A percentile compares a stretch with the other conserved stretches of the same genome.
Evolutionary conservation across 805 yeast genomes (phyloP).

Genomic region (Spathaspora passalidarum): DNA sequence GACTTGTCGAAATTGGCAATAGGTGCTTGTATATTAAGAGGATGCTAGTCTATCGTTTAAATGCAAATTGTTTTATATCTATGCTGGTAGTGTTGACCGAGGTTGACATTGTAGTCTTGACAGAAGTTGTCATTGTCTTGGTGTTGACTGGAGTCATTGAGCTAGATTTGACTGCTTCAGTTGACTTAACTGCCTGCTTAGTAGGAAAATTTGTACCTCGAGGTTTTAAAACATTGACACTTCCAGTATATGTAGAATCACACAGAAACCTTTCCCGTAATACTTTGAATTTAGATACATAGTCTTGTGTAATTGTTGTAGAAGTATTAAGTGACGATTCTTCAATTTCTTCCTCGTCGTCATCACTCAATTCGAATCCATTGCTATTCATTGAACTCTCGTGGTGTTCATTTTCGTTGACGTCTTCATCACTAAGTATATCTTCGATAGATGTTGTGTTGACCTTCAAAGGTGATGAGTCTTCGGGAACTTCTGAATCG

Average conservation of each 20-base stretch:
- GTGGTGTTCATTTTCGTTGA: slow-evolving; percentile 5
- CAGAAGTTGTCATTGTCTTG: too few species aligned
- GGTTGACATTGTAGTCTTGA: background rate
- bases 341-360: slow-evolving; percentile 36
- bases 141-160: too few species aligned
- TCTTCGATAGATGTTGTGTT: slow-evolving; percentile 1
- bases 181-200: too few species aligned
- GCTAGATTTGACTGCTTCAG: too few species aligned
- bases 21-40: slow-evolving; percentile 49
- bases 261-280: slow-evolving; percentile 12
- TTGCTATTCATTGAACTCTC: background rate
- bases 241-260: slow-evolving; percentile 1
- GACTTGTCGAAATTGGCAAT: slow-evolving; percentile 41
- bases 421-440: slow-evolving; percentile 11
- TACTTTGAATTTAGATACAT: slow-evolving; percentile 1
- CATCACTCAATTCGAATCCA: slow-evolving; percentile 10
- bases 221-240: background rate
- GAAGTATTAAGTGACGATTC: slow-evolving; percentile 36
- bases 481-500: slow-evolving; percentile 33
- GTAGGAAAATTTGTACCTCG: background rate
- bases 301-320: background rate
- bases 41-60: slow-evolving; percentile 19
- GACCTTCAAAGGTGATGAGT: slow-evolving; percentile 20
- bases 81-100: background rate
- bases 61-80: slow-evolving; percentile 10